A percentile compares a stretch with the other conserved stretches of the same genome.
phyloP scores from a whole-genome alignment of 768 basidiomycete species.

The Austroboletus festivus region DNA sequence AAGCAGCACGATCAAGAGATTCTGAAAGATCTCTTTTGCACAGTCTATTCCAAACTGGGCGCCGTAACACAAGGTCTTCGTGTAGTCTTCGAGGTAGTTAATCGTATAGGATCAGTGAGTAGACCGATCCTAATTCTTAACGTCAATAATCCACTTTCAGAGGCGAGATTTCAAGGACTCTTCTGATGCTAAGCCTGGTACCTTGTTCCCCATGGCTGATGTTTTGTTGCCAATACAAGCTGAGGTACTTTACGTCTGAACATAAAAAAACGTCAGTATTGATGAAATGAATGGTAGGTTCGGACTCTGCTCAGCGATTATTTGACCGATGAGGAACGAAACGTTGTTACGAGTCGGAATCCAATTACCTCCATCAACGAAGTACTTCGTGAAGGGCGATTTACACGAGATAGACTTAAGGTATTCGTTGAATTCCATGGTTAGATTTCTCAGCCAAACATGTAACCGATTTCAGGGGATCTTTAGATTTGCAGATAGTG shows the following conservation, averaged over 20 bases:
- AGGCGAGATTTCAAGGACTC: conserved; percentile 89
- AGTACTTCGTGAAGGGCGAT: conserved; percentile 79
- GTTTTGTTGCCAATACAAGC: conserved; percentile 86
- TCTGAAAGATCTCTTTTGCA: conserved; percentile 93
- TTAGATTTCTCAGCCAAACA: background rate
- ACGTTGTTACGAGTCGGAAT: conserved; percentile 73
- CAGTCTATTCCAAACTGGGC: conserved; percentile 90
- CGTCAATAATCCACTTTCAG: conserved; percentile 36
- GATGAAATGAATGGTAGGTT: conserved; percentile 48
- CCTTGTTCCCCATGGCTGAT: conserved; percentile 80
- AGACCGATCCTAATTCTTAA: background rate
- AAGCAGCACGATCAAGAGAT: conserved; percentile 81
- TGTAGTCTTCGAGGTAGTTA: conserved; percentile 86
- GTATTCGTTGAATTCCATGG: conserved; percentile 35
- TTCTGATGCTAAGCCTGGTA: conserved; percentile 70
- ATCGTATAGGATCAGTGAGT: conserved; percentile 87
- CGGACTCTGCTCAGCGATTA: conserved; percentile 83
- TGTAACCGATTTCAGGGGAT: conserved; percentile 52
- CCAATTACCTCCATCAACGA: conserved; percentile 94
- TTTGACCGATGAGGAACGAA: conserved; percentile 87
- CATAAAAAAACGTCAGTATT: conserved; percentile 1
- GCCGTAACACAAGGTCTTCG: conserved; percentile 90
- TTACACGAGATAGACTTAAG: conserved; percentile 75
- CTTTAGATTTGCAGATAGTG: conserved; percentile 91
- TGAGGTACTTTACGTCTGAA: conserved; percentile 54